Base-by-base conservation (phyloP, 495 filamentous ascomycete genomes). In the Hypoxylon lienhwacheense region DNA sequence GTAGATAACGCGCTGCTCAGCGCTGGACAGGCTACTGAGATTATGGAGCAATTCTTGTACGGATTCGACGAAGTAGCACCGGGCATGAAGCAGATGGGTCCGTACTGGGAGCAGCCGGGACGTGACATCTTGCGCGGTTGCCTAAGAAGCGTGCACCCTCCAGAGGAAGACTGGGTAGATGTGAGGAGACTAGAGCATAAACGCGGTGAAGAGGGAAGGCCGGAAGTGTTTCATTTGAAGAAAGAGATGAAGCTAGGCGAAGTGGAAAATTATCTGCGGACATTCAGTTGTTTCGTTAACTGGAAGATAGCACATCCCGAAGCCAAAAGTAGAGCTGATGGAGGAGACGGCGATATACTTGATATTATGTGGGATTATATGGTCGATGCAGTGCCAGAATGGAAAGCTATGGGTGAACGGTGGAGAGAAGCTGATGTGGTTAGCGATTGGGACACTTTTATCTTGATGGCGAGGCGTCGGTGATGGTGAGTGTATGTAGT, bases 31-130 rank as follows among this genome's bases (percentile, higher is more conserved):
- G 81, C 81, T 10, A 78, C 76, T n/a, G 47, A 59, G 19, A 66
- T 81, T 1, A 66, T 80, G 33, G 65, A 74, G 55, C 47, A 58
- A 12, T 82, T 77, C 42, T 65, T 73, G 51, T 79, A 79, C 66
- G 77, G 71, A 0, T 49, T 53, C 36, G 64, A 61, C 10, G 66
- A 69, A 19, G 64, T 81, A 19, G 76, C 72, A 3, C 62, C 69
- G 20, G 74, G 68, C 2, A 22, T 63, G n/a, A 67, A 77, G 8
- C 69, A 67, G n/a, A 68, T 86, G 66, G 84, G 81, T 4, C 62
- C 70, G 15, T 84, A 75, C 53, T 86, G 83, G 84, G 67, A 76
- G 48, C 77, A 80, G 48, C 82, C 84, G 0, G 84, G 83, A 2
- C 68, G 84, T n/a, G 59, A 60, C 3, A 76, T 78, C 28, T 62